These are phyloP conservation scores for Geranium rotundifolium DNA, from an alignment of 345 rosid species.

Conservation along the genomic window DNA sequence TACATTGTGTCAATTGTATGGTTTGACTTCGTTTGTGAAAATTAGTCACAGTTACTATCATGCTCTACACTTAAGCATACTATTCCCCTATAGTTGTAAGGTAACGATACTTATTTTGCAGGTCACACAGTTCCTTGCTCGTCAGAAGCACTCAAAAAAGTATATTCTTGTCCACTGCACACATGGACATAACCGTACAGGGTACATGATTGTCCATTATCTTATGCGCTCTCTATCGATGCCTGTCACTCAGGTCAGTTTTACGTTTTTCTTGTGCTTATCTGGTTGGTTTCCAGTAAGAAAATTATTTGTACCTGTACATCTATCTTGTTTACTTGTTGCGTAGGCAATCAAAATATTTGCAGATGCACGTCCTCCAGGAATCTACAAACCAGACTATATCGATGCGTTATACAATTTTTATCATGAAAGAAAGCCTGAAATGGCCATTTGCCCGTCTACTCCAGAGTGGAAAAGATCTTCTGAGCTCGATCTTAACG, in stretches of 20 bases:
- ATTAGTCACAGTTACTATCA: neutral
- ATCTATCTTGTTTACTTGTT: conserved; percentile 11
- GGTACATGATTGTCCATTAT: conserved; percentile 87
- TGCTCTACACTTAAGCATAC: neutral
- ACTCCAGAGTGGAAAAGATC: conserved; percentile 99
- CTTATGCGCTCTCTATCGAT: conserved; percentile 67
- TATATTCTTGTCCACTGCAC: conserved; percentile 87
- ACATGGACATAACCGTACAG: conserved; percentile 97
- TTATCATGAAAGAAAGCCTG: conserved; percentile 90
- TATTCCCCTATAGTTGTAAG: conserved; percentile 1
- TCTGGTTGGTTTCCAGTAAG: conserved; percentile 1
- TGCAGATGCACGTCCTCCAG: conserved; percentile 91
- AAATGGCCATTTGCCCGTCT: conserved; percentile 50
- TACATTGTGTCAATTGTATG: too few species aligned
- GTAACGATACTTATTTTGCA: conserved; percentile 24
- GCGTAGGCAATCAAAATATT: conserved; percentile 70
- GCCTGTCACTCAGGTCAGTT: conserved; percentile 45
- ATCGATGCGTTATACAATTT: conserved; percentile 66
- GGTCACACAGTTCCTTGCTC: conserved; percentile 52
- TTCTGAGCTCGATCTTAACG: conserved; percentile 93
- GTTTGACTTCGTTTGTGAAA: too few species aligned
- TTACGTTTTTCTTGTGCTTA: neutral
- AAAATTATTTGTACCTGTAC: neutral
- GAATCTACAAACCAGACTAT: conserved; percentile 88
- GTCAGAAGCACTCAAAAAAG: conserved; percentile 60